Evolutionary conservation across 352 stramenopile species (phyloP).

Genomic region (Phytophthora multivora): DNA sequence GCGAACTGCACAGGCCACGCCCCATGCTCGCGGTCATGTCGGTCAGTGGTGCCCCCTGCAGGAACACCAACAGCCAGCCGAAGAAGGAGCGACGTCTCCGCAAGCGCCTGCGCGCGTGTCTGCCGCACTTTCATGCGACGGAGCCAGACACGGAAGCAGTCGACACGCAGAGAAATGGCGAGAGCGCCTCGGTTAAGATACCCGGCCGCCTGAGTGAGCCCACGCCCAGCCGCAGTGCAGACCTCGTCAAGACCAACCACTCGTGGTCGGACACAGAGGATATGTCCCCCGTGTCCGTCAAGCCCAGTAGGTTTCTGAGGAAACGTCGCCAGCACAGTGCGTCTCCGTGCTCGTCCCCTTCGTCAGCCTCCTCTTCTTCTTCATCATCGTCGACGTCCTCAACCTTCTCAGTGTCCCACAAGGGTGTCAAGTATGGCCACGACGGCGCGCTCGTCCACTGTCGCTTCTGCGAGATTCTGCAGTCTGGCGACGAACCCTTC

Average conservation of each 20-base stretch:
- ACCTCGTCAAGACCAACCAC: slow-evolving; percentile 28
- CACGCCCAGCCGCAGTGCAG: neutral
- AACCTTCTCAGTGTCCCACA: slow-evolving; percentile 55
- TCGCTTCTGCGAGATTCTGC: slow-evolving; percentile 87
- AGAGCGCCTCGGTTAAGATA: slow-evolving; percentile 14
- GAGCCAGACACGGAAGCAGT: slow-evolving; percentile 11
- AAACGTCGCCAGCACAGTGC: slow-evolving; percentile 24
- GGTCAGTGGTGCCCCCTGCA: slow-evolving; percentile 7
- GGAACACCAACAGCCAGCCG: neutral
- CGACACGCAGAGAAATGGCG: slow-evolving; percentile 4
- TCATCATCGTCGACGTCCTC: slow-evolving; percentile 32
- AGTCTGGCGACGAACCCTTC: slow-evolving; percentile 63
- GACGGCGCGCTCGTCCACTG: slow-evolving; percentile 73
- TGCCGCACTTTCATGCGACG: slow-evolving; percentile 29
- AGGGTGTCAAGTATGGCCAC: slow-evolving; percentile 74
- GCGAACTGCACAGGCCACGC: neutral
- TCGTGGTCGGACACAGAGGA: slow-evolving; percentile 55
- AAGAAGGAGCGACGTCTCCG: slow-evolving; percentile 29
- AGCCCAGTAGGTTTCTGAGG: slow-evolving; percentile 15
- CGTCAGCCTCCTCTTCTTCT: slow-evolving; percentile 29
- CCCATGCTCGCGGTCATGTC: slow-evolving; percentile 32
- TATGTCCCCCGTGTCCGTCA: slow-evolving; percentile 30
- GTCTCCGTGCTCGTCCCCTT: slow-evolving; percentile 24
- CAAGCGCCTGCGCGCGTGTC: slow-evolving; percentile 34
- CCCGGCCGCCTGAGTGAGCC: slow-evolving; percentile 1